Evolutionary conservation across 805 yeast genomes (phyloP).

Genomic region (Teunomyces aglyptinius): DNA sequence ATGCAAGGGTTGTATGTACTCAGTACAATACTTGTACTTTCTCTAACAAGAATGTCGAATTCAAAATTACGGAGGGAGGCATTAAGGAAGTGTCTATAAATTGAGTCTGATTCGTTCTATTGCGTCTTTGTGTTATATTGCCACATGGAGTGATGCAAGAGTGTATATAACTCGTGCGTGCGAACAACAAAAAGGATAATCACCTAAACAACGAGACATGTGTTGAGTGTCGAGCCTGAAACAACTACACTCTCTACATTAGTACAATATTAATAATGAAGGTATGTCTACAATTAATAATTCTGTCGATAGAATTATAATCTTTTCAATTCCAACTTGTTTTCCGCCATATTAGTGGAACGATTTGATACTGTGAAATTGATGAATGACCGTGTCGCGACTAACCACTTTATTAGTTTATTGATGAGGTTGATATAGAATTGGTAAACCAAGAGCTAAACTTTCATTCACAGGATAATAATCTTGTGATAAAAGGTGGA

Average conservation of each 20-base stretch:
- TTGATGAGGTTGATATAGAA: constrained; percentile 92
- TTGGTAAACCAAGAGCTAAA: constrained; percentile 77
- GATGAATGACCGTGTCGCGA: constrained; percentile 2
- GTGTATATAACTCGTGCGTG: constrained; percentile 3
- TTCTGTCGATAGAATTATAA: background rate
- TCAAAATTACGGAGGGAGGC: constrained; percentile 17
- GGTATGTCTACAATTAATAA: background rate
- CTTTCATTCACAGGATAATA: constrained; percentile 40
- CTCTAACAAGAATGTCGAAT: constrained; percentile 12
- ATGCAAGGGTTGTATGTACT: constrained; percentile 18
- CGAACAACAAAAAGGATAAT: constrained; percentile 10
- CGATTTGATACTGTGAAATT: background rate
- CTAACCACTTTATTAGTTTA: constrained; percentile 51
- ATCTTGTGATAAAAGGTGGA: constrained; percentile 68
- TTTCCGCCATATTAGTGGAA: background rate
- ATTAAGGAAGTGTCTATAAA: constrained; percentile 9
- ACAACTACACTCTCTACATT: background rate
- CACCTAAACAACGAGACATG: constrained; percentile 14
- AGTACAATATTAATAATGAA: background rate
- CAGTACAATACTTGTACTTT: constrained; percentile 7
- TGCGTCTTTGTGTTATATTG: constrained; percentile 2
- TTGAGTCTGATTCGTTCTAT: background rate
- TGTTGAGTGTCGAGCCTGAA: background rate
- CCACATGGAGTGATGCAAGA: background rate
- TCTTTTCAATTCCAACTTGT: background rate